phyloP scores from a whole-genome alignment of 73 alveolate genomes.

The Paramecium pentaurelia region DNA sequence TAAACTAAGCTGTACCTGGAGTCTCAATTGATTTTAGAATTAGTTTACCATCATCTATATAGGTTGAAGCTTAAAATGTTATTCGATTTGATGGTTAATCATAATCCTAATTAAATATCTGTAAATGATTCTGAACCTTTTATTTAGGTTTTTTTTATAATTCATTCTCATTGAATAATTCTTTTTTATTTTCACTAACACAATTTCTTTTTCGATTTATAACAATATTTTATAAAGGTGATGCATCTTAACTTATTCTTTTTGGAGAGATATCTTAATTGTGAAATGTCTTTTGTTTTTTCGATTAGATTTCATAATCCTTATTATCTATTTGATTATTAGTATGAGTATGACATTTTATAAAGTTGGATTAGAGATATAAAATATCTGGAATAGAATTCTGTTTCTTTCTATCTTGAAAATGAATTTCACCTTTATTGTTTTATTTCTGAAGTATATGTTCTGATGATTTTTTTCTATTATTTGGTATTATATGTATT shows the following conservation, averaged over 20 bases:
- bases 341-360: not conserved
- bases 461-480: not conserved
- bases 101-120: not conserved
- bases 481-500: not conserved
- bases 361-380: not conserved
- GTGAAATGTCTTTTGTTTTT: not conserved
- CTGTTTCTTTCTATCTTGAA: not conserved
- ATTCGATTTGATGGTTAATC: not conserved
- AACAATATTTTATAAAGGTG: not conserved
- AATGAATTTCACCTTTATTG: not conserved
- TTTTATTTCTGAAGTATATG: not conserved
- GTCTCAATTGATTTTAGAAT: not conserved
- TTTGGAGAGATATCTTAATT: not conserved
- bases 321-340: not conserved
- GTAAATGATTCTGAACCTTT: not conserved
- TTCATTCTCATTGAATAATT: not conserved
- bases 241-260: not conserved
- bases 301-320: not conserved
- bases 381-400: not conserved
- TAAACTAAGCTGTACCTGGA: slow-evolving; percentile 14
- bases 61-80: not conserved
- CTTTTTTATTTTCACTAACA: not conserved
- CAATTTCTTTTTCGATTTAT: not conserved
- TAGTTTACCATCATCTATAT: not conserved
- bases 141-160: not conserved